phyloP scores from a whole-genome alignment of 1,139 yeast species.

The Torulaspora globosa region DNA sequence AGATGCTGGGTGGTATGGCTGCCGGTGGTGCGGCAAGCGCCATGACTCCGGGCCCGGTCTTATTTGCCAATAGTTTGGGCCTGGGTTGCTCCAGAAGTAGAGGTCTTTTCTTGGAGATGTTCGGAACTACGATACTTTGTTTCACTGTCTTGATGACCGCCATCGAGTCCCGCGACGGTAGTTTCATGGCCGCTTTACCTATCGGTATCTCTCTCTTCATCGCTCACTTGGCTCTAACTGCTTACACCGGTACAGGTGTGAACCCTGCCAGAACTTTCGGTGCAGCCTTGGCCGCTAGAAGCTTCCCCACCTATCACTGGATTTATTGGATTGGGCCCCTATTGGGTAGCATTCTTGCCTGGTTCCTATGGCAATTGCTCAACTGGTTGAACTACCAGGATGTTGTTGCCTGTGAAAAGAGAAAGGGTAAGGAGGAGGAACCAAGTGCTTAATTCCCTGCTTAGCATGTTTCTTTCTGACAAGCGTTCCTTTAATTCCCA shows the following conservation, averaged over 20 bases:
- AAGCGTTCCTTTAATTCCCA: neutral
- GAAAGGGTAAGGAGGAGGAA: slow-evolving; percentile 2
- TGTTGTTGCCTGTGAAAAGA: slow-evolving; percentile 17
- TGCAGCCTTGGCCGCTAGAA: slow-evolving; percentile 66
- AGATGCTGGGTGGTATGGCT: slow-evolving; percentile 82
- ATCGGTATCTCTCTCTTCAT: slow-evolving; percentile 80
- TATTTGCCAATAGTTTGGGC: slow-evolving; percentile 69
- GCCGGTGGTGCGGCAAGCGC: slow-evolving; percentile 90
- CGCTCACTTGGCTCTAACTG: slow-evolving; percentile 78
- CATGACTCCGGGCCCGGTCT: slow-evolving; percentile 77
- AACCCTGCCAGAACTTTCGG: slow-evolving; percentile 91
- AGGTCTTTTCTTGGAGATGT: slow-evolving; percentile 80
- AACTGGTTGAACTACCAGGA: slow-evolving; percentile 62
- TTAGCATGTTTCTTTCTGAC: neutral
- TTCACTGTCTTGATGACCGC: slow-evolving; percentile 77
- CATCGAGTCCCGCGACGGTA: slow-evolving; percentile 74
- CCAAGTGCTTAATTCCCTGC: neutral
- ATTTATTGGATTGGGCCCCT: slow-evolving; percentile 89
- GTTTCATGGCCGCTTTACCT: slow-evolving; percentile 75
- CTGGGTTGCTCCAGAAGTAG: slow-evolving; percentile 68
- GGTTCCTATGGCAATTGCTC: slow-evolving; percentile 62
- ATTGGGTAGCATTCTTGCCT: slow-evolving; percentile 64
- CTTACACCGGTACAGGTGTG: slow-evolving; percentile 87
- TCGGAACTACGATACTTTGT: slow-evolving; percentile 71
- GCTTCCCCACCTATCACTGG: slow-evolving; percentile 85